phyloP scores from a whole-genome alignment of 208 protist species.

The Leishmania turanica region DNA sequence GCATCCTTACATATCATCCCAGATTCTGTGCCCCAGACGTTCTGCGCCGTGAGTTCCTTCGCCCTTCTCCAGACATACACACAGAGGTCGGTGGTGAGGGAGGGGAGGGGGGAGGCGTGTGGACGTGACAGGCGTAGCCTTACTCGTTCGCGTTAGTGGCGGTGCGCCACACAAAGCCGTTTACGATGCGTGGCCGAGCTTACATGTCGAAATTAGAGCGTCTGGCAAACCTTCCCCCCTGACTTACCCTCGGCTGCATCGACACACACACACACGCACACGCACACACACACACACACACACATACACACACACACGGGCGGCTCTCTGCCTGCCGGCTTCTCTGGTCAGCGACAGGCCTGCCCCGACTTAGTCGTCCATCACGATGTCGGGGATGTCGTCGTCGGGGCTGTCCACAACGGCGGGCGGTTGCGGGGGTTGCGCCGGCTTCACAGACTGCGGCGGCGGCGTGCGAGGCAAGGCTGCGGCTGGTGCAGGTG shows the following conservation, averaged over 20 bases:
- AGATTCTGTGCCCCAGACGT: neutral
- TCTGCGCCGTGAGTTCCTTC: neutral
- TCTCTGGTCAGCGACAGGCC: neutral
- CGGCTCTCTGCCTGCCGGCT: neutral
- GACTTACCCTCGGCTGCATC: neutral
- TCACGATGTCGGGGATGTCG: constrained; percentile 62
- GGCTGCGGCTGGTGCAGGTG: neutral
- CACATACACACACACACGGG: neutral
- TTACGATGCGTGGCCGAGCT: neutral
- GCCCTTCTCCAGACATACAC: neutral
- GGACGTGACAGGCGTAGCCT: neutral
- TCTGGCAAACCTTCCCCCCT: too few relatives aligned
- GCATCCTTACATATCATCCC: neutral
- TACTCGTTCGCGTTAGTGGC: neutral
- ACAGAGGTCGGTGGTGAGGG: neutral
- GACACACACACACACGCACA: neutral
- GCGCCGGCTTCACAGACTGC: neutral
- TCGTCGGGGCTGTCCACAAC: constrained; percentile 33
- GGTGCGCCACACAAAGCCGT: neutral
- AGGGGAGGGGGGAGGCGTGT: neutral
- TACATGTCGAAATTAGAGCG: neutral
- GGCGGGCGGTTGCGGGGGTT: neutral
- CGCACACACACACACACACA: neutral
- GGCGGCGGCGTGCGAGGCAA: neutral
- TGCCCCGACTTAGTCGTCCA: constrained; percentile 45